phyloP scores from a whole-genome alignment of 2,329 filamentous ascomycete genomes.

The Diaporthe sp. region DNA sequence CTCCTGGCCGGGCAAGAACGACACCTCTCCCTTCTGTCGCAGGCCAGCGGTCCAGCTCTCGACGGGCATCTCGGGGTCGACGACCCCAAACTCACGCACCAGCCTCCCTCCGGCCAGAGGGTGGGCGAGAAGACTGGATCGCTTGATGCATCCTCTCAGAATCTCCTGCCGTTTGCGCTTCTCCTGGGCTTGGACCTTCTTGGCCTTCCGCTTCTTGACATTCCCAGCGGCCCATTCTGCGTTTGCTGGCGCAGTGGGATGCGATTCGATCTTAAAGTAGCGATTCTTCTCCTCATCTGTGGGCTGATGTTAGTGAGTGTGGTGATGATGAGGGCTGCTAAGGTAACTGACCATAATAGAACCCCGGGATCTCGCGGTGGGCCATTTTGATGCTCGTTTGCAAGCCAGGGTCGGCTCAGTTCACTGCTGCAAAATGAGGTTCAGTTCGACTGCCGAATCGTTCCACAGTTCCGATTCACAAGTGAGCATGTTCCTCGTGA shows the following conservation, averaged over 20 bases:
- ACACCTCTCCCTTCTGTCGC: slow-evolving; percentile 55
- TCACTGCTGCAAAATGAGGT: not conserved
- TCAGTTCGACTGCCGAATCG: not conserved
- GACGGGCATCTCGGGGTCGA: slow-evolving; percentile 48
- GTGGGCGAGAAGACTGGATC: slow-evolving; percentile 49
- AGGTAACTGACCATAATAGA: slow-evolving; percentile 40
- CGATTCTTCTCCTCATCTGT: slow-evolving; percentile 70
- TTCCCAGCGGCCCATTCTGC: slow-evolving; percentile 68
- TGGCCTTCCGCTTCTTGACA: slow-evolving; percentile 61
- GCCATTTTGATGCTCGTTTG: not conserved
- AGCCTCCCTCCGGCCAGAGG: slow-evolving; percentile 52
- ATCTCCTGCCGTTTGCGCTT: slow-evolving; percentile 35
- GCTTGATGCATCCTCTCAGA: slow-evolving; percentile 48
- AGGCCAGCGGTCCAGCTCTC: slow-evolving; percentile 56
- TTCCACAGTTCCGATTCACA: not conserved
- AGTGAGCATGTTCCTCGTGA: not conserved
- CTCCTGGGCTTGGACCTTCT: slow-evolving; percentile 54
- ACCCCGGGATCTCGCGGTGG: slow-evolving; percentile 40
- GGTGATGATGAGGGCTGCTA: not conserved
- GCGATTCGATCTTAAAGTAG: slow-evolving; percentile 77
- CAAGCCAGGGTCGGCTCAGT: not conserved
- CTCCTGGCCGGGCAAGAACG: slow-evolving; percentile 50
- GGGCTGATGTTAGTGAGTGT: not conserved
- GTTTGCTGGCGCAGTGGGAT: slow-evolving; percentile 59
- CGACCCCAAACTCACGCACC: slow-evolving; percentile 51